Percentiles rank a stretch among this genome's conserved stretches.
Evolutionary conservation across 2,329 filamentous ascomycete genomes (phyloP).

Genomic region (Pyricularia pennisetigena): DNA sequence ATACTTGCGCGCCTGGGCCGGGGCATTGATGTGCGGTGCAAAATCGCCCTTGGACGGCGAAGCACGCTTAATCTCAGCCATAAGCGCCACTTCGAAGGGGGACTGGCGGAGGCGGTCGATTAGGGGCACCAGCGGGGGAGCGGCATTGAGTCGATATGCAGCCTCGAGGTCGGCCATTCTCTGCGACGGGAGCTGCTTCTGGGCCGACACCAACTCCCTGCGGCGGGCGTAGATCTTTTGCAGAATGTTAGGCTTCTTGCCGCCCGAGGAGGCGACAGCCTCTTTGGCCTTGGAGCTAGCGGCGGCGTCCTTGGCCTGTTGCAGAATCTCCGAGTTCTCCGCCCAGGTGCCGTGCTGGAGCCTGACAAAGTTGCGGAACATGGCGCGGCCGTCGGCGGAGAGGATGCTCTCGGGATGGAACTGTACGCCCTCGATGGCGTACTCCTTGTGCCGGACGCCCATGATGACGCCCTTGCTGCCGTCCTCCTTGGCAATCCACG

Average conservation of each 20-base stretch:
- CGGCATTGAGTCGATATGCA: slow-evolving; percentile 72
- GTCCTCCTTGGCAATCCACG: slow-evolving; percentile 73
- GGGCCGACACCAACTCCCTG: slow-evolving; percentile 62
- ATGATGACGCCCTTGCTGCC: slow-evolving; percentile 83
- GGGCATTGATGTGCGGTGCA: slow-evolving; percentile 76
- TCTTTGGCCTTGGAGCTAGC: slow-evolving; percentile 5
- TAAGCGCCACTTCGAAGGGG: slow-evolving; percentile 79
- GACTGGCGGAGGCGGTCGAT: slow-evolving; percentile 70
- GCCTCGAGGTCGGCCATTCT: slow-evolving; percentile 76
- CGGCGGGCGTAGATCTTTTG: slow-evolving; percentile 84
- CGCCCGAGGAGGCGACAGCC: slow-evolving; percentile 12
- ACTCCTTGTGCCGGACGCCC: slow-evolving; percentile 89
- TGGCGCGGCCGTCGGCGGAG: slow-evolving; percentile 75
- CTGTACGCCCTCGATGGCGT: slow-evolving; percentile 88
- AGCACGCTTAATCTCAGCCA: slow-evolving; percentile 95
- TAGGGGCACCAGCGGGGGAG: slow-evolving; percentile 76
- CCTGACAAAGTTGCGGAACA: slow-evolving; percentile 86
- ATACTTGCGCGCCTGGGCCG: slow-evolving; percentile 83
- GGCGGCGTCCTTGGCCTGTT: slow-evolving; percentile 8
- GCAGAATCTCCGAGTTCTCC: slow-evolving; percentile 56
- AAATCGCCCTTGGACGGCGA: slow-evolving; percentile 96
- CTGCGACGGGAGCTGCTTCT: slow-evolving; percentile 80
- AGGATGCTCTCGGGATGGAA: slow-evolving; percentile 98
- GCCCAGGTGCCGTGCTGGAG: slow-evolving; percentile 89
- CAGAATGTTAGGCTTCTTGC: slow-evolving; percentile 69